Percentiles rank a stretch among this genome's conserved stretches.
Conservation (phyloP, 208 protist genomes). For the Acanthamoeba royreba region DNA sequence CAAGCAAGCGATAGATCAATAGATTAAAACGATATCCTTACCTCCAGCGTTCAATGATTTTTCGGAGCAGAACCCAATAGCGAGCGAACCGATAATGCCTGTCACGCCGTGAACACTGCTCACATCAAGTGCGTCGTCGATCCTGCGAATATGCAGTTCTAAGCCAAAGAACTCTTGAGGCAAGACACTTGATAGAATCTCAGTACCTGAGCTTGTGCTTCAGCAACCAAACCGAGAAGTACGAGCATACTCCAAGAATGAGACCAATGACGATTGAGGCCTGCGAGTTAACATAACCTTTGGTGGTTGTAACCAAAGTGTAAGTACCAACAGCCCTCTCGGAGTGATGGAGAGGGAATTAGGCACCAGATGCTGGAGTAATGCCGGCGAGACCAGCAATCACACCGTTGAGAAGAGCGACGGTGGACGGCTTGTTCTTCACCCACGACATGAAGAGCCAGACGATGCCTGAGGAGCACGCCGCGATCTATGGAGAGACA, state of each 20-base stretch:
- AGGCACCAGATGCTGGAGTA: slow-evolving; percentile 78
- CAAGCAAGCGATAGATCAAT: too few relatives aligned
- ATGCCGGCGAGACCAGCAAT: slow-evolving; percentile 79
- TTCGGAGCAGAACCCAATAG: slow-evolving; percentile 65
- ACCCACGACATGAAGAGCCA: slow-evolving; percentile 59
- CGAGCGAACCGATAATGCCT: slow-evolving; percentile 71
- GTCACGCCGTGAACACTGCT: slow-evolving; percentile 73
- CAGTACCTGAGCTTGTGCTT: slow-evolving; percentile 61
- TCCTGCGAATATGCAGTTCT: too few relatives aligned
- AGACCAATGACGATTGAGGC: slow-evolving; percentile 69
- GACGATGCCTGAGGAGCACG: slow-evolving; percentile 31
- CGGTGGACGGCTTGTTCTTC: not conserved
- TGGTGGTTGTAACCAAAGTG: too few relatives aligned
- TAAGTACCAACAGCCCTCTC: too few relatives aligned
- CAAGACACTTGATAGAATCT: too few relatives aligned
- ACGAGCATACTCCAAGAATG: slow-evolving; percentile 62
- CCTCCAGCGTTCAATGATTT: not conserved
- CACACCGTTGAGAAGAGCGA: slow-evolving; percentile 70
- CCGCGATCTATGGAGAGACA: too few relatives aligned
- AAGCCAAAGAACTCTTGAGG: too few relatives aligned
- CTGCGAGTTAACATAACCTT: slow-evolving; percentile 72
- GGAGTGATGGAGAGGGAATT: too few relatives aligned
- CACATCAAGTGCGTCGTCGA: slow-evolving; percentile 82
- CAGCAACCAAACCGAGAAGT: slow-evolving; percentile 60
- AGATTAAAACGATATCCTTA: too few relatives aligned